Conservation (phyloP, 306 rosid species). For the Oemleria cerasiformis region DNA sequence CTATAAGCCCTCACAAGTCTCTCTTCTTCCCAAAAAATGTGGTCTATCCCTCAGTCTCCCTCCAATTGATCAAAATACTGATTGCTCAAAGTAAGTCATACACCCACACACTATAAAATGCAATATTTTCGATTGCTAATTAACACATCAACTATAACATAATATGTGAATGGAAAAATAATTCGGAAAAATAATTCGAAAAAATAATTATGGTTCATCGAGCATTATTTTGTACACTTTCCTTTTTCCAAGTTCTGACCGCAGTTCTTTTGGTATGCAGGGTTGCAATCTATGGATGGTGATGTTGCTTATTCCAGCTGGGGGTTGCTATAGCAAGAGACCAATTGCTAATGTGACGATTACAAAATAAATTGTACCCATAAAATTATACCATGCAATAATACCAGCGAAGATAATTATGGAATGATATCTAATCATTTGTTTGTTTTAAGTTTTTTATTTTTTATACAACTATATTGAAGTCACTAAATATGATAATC, state of each 20-base stretch:
- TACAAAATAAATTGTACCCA: constrained; percentile 1
- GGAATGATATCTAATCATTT: neutral
- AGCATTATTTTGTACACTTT: neutral
- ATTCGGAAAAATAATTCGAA: no score
- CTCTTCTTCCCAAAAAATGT: constrained; percentile 25
- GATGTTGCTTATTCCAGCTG: neutral
- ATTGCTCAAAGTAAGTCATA: constrained; percentile 28
- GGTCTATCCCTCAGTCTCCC: constrained; percentile 20
- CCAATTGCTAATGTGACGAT: no score
- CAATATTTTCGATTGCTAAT: no score
- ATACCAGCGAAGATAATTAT: neutral
- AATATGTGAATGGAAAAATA: no score
- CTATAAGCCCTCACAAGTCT: constrained; percentile 7
- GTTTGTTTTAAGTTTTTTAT: neutral
- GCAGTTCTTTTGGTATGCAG: constrained; percentile 1
- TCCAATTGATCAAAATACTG: constrained; percentile 21
- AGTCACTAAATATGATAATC: no score
- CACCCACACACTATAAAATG: neutral
- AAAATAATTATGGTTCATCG: neutral
- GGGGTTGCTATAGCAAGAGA: neutral
- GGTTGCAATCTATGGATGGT: neutral
- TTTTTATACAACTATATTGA: no score
- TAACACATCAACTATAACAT: neutral
- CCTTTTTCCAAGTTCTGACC: neutral
- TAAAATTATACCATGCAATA: neutral